Evolutionary conservation across 805 yeast genomes (phyloP).

Genomic region (Yueomyces sp.): DNA sequence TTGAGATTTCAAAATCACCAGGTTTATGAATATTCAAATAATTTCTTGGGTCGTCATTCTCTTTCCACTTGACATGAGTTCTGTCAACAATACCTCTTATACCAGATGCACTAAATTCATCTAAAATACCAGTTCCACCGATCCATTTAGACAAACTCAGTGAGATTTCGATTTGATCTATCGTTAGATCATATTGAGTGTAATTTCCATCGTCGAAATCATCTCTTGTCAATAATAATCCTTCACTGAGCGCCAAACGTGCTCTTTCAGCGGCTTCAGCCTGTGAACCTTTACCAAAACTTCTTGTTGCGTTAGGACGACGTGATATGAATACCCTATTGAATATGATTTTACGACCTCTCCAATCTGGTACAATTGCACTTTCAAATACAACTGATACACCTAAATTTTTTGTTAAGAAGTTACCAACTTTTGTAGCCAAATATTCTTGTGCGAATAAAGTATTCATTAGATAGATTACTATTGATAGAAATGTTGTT

Average conservation of each 20-base stretch:
- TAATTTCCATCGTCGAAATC: slow-evolving; percentile 79
- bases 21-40: slow-evolving; percentile 61
- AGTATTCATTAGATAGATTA: slow-evolving; percentile 57
- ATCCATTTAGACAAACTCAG: slow-evolving; percentile 78
- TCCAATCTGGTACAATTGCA: slow-evolving; percentile 92
- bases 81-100: slow-evolving; percentile 88
- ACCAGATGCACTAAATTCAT: slow-evolving; percentile 70
- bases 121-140: slow-evolving; percentile 76
- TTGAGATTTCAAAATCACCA: slow-evolving; percentile 89
- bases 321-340: slow-evolving; percentile 75
- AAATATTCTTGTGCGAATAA: slow-evolving; percentile 54
- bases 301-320: slow-evolving; percentile 44
- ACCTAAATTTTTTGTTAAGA: slow-evolving; percentile 72
- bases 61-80: slow-evolving; percentile 72
- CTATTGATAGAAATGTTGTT: slow-evolving; percentile 78
- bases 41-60: slow-evolving; percentile 70
- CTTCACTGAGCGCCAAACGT: slow-evolving; percentile 20
- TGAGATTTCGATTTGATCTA: slow-evolving; percentile 72
- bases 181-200: slow-evolving; percentile 86
- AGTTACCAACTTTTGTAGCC: slow-evolving; percentile 68
- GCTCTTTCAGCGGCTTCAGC: slow-evolving; percentile 55
- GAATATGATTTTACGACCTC: slow-evolving; percentile 72
- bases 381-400: slow-evolving; percentile 78
- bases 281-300: slow-evolving; percentile 60
- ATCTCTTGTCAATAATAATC: slow-evolving; percentile 23